A percentile compares a stretch with the other conserved stretches of the same genome.
Evolutionary conservation across 495 filamentous ascomycete genomes (phyloP).

Genomic region (Poronia punctata): DNA sequence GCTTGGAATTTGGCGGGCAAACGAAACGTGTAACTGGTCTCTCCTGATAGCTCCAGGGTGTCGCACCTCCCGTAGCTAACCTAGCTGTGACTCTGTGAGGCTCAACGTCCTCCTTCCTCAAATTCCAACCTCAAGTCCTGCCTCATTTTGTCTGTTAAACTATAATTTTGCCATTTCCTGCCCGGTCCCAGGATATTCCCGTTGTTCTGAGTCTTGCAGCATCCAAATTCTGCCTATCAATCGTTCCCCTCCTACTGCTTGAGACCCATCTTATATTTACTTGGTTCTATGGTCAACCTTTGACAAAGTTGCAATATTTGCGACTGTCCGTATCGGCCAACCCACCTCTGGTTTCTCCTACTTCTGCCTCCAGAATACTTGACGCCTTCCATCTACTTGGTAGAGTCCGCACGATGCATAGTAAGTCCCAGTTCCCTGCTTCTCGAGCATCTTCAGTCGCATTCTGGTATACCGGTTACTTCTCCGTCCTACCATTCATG

Average conservation of each 20-base stretch:
- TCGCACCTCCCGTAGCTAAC: too few relatives aligned
- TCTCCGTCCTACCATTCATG: neutral
- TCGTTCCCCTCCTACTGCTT: neutral
- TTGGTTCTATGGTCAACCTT: constrained; percentile 4
- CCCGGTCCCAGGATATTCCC: too few relatives aligned
- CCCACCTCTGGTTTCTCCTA: neutral
- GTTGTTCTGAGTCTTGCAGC: neutral
- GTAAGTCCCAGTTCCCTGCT: constrained; percentile 8
- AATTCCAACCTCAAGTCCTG: too few relatives aligned
- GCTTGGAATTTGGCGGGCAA: too few relatives aligned
- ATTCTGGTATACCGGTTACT: too few relatives aligned
- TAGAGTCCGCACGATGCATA: constrained; percentile 5
- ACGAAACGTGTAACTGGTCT: too few relatives aligned
- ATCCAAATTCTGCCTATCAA: constrained; percentile 1
- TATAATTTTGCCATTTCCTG: too few relatives aligned
- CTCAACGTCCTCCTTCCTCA: constrained; percentile 6
- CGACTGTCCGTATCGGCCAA: neutral
- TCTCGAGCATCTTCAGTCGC: too few relatives aligned
- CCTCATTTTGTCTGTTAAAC: too few relatives aligned
- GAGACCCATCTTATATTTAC: too few relatives aligned
- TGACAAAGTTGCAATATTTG: constrained; percentile 1
- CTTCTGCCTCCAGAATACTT: constrained; percentile 2
- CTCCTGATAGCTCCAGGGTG: too few relatives aligned
- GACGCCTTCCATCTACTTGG: constrained; percentile 1
- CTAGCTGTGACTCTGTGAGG: too few relatives aligned